These are phyloP conservation scores for Colletotrichum liriopes DNA, from an alignment of 2,329 filamentous ascomycete species.

Conservation along the genomic window DNA sequence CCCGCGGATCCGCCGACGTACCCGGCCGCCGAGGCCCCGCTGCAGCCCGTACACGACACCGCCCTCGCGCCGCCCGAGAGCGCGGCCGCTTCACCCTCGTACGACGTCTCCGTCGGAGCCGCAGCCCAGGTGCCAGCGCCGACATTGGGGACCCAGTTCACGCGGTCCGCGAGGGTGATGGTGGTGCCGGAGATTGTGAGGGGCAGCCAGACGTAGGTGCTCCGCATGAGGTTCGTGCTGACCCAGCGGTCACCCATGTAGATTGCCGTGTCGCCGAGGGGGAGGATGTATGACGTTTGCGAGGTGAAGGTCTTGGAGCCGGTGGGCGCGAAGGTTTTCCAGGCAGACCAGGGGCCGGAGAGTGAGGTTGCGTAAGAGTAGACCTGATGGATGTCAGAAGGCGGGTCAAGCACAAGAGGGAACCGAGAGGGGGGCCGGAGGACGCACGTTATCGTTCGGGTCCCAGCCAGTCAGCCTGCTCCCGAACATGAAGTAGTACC, in stretches of 20 bases:
- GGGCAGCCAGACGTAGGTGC: conserved; percentile 78
- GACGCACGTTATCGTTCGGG: conserved; percentile 72
- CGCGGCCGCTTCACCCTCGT: conserved; percentile 67
- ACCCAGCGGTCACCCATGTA: conserved; percentile 81
- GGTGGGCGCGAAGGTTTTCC: conserved; percentile 70
- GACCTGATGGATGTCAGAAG: conserved; percentile 43
- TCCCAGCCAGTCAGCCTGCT: conserved; percentile 71
- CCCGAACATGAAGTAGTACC: conserved; percentile 77
- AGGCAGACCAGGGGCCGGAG: conserved; percentile 73
- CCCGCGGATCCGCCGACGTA: conserved; percentile 67
- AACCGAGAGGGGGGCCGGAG: neutral
- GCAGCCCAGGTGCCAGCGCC: conserved; percentile 60
- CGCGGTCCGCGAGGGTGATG: conserved; percentile 66
- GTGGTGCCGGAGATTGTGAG: conserved; percentile 67
- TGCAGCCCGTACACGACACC: conserved; percentile 68
- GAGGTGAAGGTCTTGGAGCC: conserved; percentile 73
- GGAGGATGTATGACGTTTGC: conserved; percentile 74
- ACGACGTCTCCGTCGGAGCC: conserved; percentile 62
- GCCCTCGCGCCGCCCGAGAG: conserved; percentile 63
- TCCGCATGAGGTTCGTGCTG: conserved; percentile 69
- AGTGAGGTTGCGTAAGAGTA: conserved; percentile 73
- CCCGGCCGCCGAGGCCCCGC: conserved; percentile 64
- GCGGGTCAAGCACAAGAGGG: no score
- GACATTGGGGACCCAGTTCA: conserved; percentile 69
- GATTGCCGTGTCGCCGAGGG: conserved; percentile 60